A percentile compares a stretch with the other conserved stretches of the same genome.
Conservation (phyloP, 2,329 filamentous ascomycete species). For the Sarocladiaceae sp. region DNA sequence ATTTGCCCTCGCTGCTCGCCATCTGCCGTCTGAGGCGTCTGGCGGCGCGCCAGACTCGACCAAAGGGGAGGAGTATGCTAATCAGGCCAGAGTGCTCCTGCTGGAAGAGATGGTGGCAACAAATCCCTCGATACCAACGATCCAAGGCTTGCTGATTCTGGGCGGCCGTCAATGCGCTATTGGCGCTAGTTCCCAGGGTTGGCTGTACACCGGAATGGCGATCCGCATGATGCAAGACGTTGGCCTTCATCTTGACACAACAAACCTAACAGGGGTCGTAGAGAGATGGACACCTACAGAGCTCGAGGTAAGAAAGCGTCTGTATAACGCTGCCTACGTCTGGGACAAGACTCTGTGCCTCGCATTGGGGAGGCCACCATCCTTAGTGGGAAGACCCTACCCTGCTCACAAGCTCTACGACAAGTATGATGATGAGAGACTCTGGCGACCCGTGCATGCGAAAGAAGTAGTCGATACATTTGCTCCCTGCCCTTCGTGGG, state of each 20-base stretch:
- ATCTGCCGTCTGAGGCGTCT: constrained; percentile 10
- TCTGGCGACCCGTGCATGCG: constrained; percentile 13
- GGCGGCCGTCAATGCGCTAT: constrained; percentile 16
- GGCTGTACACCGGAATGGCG: constrained; percentile 18
- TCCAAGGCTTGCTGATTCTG: constrained; percentile 15
- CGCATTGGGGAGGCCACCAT: constrained; percentile 13
- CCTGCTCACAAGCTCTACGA: constrained; percentile 13
- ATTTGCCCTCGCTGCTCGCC: constrained; percentile 15
- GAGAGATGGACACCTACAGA: constrained; percentile 16
- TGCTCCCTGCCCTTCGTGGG: constrained; percentile 4
- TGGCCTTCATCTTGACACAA: constrained; percentile 16
- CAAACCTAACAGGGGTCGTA: constrained; percentile 10
- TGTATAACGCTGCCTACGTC: constrained; percentile 17
- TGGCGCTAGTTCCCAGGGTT: constrained; percentile 16
- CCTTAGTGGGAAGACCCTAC: constrained; percentile 11
- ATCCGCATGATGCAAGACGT: constrained; percentile 17
- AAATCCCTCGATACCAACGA: constrained; percentile 12
- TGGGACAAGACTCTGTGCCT: constrained; percentile 19
- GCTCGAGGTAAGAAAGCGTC: constrained; percentile 14
- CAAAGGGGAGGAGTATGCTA: constrained; percentile 3
- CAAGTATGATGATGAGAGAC: constrained; percentile 13
- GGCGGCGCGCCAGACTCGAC: neutral
- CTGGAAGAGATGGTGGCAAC: constrained; percentile 11
- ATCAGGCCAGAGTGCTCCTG: constrained; percentile 6
- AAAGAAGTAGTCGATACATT: constrained; percentile 9